Base-by-base conservation (phyloP, 2,329 filamentous ascomycete species). In the Pseudocercospora eumusae region DNA sequence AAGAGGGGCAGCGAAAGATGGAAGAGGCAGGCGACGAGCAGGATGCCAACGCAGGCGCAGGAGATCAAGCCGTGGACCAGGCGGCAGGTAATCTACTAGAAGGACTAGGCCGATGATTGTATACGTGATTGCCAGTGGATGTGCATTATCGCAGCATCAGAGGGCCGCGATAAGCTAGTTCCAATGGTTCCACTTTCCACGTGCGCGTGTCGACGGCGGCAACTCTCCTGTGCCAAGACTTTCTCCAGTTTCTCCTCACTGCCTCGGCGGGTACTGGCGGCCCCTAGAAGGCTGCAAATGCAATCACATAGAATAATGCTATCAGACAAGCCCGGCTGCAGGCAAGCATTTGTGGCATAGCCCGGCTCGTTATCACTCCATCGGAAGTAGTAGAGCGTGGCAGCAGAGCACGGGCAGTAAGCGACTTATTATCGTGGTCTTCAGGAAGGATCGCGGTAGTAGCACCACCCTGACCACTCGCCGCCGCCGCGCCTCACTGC, bases 11-110 rank as follows among this genome's bases (percentile, higher is more conserved):
- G 31, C 42, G 59, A 33, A 60, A 65, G 25, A 60, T 60, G 15
- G 64, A 69, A 20, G 63, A 69, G n/a, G 64, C 61, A 3, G 62
- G 67, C n/a, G 53, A 55, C 6, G 61, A 54, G 5, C 59, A 66
- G 11, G 59, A 54, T 28, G 52, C 61, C 42, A 53, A 53, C n/a
- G 60, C 62, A 9, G 60, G 55, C 28, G 62, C 57, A 7, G 40
- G 53, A 44, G 50, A 55, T 59, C 47, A 54, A 20, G 52, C 49
- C 36, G 56, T 54, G 3, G 49, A 52, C 33, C 47, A 62, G 25
- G 62, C n/a, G n/a, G n/a, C n/a, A 1, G 15, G 18, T 40, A 18
- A n/a, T 40, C 15, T 40, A 40, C 15, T 36, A 15, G n/a, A 36
- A 36, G 11, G 3, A 36, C 33, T 36, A 36, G 33, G 33, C 33